Evolutionary conservation across 2,329 filamentous ascomycete genomes (phyloP), one percentile per base, ranked within the genome.

Genomic region (Tolypocladium capitatum): DNA sequence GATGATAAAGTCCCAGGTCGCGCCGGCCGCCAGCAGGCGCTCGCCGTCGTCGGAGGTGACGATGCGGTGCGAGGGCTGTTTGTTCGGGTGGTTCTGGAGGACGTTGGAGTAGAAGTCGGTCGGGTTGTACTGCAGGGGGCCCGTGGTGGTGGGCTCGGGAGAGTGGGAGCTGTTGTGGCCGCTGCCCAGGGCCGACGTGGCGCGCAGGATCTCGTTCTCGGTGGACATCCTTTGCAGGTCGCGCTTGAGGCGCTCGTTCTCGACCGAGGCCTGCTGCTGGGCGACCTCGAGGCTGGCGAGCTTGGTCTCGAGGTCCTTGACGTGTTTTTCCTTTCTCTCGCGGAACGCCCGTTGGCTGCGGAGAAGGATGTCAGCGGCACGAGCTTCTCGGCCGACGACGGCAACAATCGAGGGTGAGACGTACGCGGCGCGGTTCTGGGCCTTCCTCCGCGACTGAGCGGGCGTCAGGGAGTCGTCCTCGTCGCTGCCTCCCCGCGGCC

Each of bases 291-390:
- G 79, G 44, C 72, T 75, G 45, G 79, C 83, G 28, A 97, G 80
- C 63, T 94, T 92, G 49, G 81, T 78, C 67, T 97, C 90, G 24
- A 97, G 81, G 51, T 97, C 89, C 63, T 90, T 90, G 52, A 97
- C 89, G 60, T 94, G 90, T 49, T 83, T 84, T 64, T 97, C 91
- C 66, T 97, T 97, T 56, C 91, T 84, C 67, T 97, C 91, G 51
- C 91, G 87, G 65, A 97, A 97, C 31, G 92, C 91, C 57, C 91
- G 84, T 74, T 97, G 92, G 43, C 91, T 96, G 53, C 28, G 33
- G 18, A n/a, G 27, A 28, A 30, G 9, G 9, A 16, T 18, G 34
- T 49, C 28, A 48, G 14, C 16, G 2, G 3, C 24, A 24, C 24
- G 24, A 24, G 24, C 3, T 24, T 24, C 24, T 44, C n/a, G 24